A percentile compares a stretch with the other conserved stretches of the same genome.
phyloP scores from a whole-genome alignment of 2,329 filamentous ascomycete species.

The Aureobasidium sp. region DNA sequence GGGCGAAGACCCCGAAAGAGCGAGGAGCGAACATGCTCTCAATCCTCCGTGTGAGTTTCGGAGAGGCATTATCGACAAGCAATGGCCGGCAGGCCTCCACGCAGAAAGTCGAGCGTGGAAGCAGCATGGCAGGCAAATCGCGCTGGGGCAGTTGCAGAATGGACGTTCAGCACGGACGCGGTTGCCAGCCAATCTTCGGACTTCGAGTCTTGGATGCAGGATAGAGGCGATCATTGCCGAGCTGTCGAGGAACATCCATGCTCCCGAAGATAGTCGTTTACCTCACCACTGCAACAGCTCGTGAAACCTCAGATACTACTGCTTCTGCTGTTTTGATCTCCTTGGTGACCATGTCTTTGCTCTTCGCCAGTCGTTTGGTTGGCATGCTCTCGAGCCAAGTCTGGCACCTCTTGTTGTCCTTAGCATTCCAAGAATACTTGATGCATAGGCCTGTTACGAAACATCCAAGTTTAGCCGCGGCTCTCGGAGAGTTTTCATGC shows the following conservation, averaged over 20 bases:
- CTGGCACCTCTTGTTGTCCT: not conserved
- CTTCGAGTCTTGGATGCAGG: conserved; percentile 12
- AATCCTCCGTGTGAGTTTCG: conserved; percentile 2
- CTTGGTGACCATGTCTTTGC: not conserved
- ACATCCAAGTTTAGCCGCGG: not conserved
- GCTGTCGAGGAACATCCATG: conserved; percentile 1
- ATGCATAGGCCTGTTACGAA: not conserved
- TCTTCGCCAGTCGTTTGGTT: not conserved
- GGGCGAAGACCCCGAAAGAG: conserved; percentile 3
- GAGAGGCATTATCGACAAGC: conserved; percentile 5
- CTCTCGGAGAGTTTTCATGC: not conserved
- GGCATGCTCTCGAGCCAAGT: not conserved
- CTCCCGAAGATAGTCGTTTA: conserved; percentile 5
- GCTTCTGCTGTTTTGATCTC: not conserved
- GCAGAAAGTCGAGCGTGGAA: not conserved
- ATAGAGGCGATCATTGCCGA: conserved; percentile 3
- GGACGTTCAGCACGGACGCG: conserved; percentile 1
- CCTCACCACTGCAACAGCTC: conserved; percentile 10
- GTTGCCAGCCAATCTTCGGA: not conserved
- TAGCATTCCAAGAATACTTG: conserved; percentile 1
- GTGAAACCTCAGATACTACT: not conserved
- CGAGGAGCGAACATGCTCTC: conserved; percentile 10
- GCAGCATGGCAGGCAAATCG: not conserved
- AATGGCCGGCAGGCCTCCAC: conserved; percentile 1
- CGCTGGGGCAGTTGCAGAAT: not conserved